Evolutionary conservation across 2,329 filamentous ascomycete genomes (phyloP).

Genomic region (Fusarium tanahbumbuense): DNA sequence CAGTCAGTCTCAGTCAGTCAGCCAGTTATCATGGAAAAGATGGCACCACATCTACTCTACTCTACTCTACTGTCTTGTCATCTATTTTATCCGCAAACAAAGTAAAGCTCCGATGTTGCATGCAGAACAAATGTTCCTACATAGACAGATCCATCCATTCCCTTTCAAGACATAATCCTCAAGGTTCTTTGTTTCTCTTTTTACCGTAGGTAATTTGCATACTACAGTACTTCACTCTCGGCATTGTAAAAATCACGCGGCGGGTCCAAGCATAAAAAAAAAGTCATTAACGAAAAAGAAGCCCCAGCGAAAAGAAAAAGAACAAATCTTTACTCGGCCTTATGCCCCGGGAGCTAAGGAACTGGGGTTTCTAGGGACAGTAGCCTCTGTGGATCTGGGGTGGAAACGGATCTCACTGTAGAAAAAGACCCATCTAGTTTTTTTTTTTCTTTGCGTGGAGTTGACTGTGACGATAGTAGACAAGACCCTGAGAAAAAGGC

Average conservation of each 20-base stretch:
- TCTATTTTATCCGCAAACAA: slow-evolving; percentile 5
- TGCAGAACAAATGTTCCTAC: slow-evolving; percentile 25
- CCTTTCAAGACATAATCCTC: background rate
- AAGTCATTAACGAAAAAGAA: slow-evolving; percentile 7
- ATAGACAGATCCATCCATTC: background rate
- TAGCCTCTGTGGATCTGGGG: slow-evolving; percentile 34
- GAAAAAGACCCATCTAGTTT: background rate
- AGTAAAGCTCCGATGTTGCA: slow-evolving; percentile 11
- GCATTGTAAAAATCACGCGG: background rate
- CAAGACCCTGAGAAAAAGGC: slow-evolving; percentile 26
- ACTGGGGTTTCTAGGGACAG: slow-evolving; percentile 14
- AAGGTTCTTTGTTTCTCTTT: background rate
- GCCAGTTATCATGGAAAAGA: slow-evolving; percentile 4
- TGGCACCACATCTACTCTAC: slow-evolving; percentile 2
- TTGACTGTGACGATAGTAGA: background rate
- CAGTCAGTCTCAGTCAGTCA: too few relatives aligned
- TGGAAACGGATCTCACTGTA: slow-evolving; percentile 22
- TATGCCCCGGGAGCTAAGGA: slow-evolving; percentile 25
- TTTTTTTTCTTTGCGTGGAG: background rate
- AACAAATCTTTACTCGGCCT: slow-evolving; percentile 27
- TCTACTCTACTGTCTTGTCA: background rate
- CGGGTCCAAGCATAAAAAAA: slow-evolving; percentile 7
- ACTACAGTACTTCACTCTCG: background rate
- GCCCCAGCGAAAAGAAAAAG: slow-evolving; percentile 26
- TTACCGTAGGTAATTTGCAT: background rate